Conservation (phyloP, 805 yeast genomes). For the Blastobotrys mokoenaii region DNA sequence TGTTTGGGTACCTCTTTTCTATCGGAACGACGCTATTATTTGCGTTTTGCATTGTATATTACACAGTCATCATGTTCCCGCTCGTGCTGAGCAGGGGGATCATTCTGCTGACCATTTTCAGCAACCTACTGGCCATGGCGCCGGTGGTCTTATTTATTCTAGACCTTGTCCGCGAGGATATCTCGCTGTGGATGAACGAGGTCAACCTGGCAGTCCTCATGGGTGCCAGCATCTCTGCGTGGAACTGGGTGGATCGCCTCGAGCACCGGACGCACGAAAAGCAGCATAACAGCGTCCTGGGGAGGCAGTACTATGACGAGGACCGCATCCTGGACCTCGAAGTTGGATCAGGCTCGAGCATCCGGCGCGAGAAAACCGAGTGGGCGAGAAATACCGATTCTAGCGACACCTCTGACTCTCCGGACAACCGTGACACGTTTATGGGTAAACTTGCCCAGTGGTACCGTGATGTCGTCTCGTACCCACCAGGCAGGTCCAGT, state of each 20-base stretch:
- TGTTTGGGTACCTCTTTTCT: conserved; percentile 18
- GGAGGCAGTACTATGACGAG: conserved; percentile 16
- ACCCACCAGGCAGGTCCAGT: neutral
- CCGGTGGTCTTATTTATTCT: conserved; percentile 17
- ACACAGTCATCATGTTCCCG: conserved; percentile 4
- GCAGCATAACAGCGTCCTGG: conserved; percentile 15
- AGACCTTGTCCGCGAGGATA: conserved; percentile 13
- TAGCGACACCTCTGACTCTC: neutral
- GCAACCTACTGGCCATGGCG: conserved; percentile 10
- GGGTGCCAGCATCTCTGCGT: conserved; percentile 13
- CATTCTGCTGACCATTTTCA: conserved; percentile 11
- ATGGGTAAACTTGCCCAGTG: no score
- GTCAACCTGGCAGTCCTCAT: conserved; percentile 10
- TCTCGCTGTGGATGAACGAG: conserved; percentile 12
- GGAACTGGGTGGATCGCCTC: conserved; percentile 18
- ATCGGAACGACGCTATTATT: conserved; percentile 18
- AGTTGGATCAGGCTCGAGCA: neutral
- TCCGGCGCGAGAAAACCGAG: neutral
- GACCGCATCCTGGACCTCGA: conserved; percentile 6
- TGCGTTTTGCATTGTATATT: conserved; percentile 14
- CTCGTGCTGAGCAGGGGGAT: neutral
- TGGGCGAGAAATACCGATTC: neutral
- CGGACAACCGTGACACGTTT: neutral
- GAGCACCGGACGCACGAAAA: conserved; percentile 8
- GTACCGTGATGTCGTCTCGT: no score